Percentiles rank a stretch among this genome's conserved stretches.
These are phyloP conservation scores for Leonotis leonurus DNA, from an alignment of 257 asterid genomes.

Conservation along the genomic window DNA sequence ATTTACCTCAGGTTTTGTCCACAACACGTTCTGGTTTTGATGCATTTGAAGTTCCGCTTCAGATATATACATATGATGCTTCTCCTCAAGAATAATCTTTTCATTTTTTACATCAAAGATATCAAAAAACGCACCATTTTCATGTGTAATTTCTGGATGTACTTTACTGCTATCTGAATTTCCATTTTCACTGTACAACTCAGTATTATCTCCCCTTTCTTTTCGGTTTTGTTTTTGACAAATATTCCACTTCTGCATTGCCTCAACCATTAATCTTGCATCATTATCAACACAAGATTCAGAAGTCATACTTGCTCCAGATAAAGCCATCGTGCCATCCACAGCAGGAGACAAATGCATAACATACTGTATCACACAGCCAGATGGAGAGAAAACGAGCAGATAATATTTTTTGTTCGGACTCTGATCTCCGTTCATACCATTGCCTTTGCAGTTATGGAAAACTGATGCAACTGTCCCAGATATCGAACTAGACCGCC, in stretches of 20 bases:
- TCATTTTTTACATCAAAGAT: conserved; percentile 11
- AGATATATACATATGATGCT: conserved; percentile 62
- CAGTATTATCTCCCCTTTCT: conserved; percentile 49
- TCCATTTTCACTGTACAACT: conserved; percentile 55
- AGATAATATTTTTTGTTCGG: conserved; percentile 43
- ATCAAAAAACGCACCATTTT: conserved; percentile 25
- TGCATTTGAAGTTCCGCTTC: conserved; percentile 89
- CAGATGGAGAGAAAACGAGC: conserved; percentile 79
- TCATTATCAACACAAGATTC: conserved; percentile 41
- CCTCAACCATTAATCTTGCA: conserved; percentile 49
- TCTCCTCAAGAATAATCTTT: conserved; percentile 38
- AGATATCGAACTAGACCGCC: conserved; percentile 44
- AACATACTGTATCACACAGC: conserved; percentile 61
- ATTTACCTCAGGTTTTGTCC: conserved; percentile 72
- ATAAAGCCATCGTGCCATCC: conserved; percentile 28
- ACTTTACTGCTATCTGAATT: conserved; percentile 53
- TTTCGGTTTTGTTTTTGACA: conserved; percentile 55
- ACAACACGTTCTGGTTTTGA: conserved; percentile 51
- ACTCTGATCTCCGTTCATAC: conserved; percentile 25
- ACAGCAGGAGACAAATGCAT: conserved; percentile 46
- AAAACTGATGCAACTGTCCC: conserved; percentile 57
- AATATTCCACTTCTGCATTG: conserved; percentile 80
- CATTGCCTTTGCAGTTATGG: conserved; percentile 43
- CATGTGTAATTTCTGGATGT: conserved; percentile 52
- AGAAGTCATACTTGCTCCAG: conserved; percentile 26